Conservation (phyloP, 495 filamentous ascomycete species). For the Durotheca rogersii region DNA sequence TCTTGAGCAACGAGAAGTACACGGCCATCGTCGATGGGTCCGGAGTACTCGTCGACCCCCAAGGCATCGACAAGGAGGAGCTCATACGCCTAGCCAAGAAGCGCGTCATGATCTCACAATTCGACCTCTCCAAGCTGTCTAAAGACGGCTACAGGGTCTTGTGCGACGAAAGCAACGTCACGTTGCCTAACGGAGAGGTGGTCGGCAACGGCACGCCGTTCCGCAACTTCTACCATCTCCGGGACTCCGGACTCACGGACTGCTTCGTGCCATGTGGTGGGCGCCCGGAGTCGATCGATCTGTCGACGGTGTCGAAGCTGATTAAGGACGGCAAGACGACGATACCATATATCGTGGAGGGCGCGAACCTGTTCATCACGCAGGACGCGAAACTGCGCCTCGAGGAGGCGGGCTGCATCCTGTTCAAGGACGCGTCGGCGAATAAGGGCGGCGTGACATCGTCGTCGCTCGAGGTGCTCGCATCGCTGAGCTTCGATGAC, state of each 20-base stretch:
- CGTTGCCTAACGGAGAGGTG: conserved; percentile 79
- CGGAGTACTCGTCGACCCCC: conserved; percentile 89
- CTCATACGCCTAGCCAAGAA: conserved; percentile 80
- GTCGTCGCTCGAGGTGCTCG: conserved; percentile 95
- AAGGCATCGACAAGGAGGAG: conserved; percentile 83
- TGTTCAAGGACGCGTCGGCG: conserved; percentile 97
- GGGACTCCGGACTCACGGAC: conserved; percentile 72
- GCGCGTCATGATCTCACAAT: conserved; percentile 86
- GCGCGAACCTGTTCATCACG: conserved; percentile 97
- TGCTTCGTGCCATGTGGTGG: conserved; percentile 95
- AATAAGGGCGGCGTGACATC: conserved; percentile 99
- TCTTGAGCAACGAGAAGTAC: conserved; percentile 94
- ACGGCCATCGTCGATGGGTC: conserved; percentile 89
- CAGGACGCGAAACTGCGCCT: conserved; percentile 96
- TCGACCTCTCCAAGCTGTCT: conserved; percentile 82
- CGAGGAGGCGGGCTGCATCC: conserved; percentile 86
- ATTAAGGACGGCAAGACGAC: conserved; percentile 80
- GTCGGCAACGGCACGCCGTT: conserved; percentile 90
- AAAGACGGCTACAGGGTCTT: conserved; percentile 87
- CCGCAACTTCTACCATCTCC: conserved; percentile 95
- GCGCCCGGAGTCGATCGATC: conserved; percentile 93
- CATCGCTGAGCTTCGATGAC: conserved; percentile 91
- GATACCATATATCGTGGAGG: conserved; percentile 95
- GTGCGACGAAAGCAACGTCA: conserved; percentile 85
- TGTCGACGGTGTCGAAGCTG: conserved; percentile 78